Evolutionary conservation across 1,139 yeast genomes (phyloP).

Genomic region (Ashbya aceris): DNA sequence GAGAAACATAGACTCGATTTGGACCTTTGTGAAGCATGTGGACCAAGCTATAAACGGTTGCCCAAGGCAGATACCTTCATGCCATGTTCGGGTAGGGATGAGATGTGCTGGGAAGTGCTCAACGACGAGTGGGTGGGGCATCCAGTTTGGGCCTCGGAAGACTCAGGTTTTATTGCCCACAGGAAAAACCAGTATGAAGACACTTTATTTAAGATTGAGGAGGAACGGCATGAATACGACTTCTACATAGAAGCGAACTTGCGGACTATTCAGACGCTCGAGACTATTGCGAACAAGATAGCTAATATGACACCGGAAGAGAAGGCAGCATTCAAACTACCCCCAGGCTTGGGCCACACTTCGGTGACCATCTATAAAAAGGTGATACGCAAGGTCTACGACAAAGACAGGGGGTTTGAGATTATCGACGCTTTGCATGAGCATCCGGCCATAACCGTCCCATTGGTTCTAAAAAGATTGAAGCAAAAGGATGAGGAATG

Average conservation of each 20-base stretch:
- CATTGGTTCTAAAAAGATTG: conserved; percentile 80
- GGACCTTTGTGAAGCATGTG: conserved; percentile 73
- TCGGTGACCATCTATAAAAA: conserved; percentile 87
- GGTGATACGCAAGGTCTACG: conserved; percentile 85
- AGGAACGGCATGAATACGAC: conserved; percentile 95
- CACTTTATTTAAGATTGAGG: conserved; percentile 87
- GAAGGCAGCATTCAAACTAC: conserved; percentile 73
- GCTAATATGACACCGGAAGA: conserved; percentile 91
- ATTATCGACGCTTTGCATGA: conserved; percentile 94
- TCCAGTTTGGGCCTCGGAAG: conserved; percentile 99
- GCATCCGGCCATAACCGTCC: conserved; percentile 90
- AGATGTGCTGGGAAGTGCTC: conserved; percentile 97
- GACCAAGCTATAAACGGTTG: conserved; percentile 86
- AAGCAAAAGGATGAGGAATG: conserved; percentile 98
- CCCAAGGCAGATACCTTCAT: conserved; percentile 92
- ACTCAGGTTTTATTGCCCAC: conserved; percentile 95
- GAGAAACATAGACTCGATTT: conserved; percentile 86
- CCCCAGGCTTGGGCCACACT: conserved; percentile 89
- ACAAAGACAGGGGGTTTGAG: conserved; percentile 89
- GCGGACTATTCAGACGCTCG: conserved; percentile 89
- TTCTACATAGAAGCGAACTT: conserved; percentile 90
- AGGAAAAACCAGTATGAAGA: conserved; percentile 97
- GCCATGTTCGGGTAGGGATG: conserved; percentile 98
- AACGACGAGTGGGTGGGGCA: conserved; percentile 99
- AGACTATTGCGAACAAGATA: conserved; percentile 88